Conservation (phyloP, 2,329 filamentous ascomycete species). For the Fusarium sarcochroum region DNA sequence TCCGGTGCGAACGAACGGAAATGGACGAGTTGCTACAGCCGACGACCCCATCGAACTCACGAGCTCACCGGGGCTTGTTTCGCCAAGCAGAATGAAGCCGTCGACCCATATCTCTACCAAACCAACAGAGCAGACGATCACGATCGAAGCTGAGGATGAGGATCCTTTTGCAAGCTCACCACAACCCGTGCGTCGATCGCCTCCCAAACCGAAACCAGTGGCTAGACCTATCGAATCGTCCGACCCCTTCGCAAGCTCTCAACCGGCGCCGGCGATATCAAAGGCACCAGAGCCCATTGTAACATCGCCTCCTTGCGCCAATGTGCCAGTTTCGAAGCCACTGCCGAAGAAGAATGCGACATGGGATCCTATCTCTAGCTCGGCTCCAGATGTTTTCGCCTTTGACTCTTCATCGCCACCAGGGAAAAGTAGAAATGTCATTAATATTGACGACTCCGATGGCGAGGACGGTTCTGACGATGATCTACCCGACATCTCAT, state of each 20-base stretch:
- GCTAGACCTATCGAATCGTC: slow-evolving; percentile 35
- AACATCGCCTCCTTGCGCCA: slow-evolving; percentile 12
- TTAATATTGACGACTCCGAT: slow-evolving; percentile 56
- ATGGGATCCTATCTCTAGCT: slow-evolving; percentile 69
- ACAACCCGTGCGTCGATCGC: slow-evolving; percentile 11
- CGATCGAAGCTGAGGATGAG: slow-evolving; percentile 32
- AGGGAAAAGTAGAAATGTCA: slow-evolving; percentile 44
- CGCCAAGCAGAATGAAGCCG: slow-evolving; percentile 1
- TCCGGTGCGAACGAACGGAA: slow-evolving; percentile 15
- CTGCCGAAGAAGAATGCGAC: slow-evolving; percentile 35
- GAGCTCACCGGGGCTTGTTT: slow-evolving; percentile 51
- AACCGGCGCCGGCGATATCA: not conserved
- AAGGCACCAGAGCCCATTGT: slow-evolving; percentile 18
- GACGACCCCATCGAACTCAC: slow-evolving; percentile 55
- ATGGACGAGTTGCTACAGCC: not conserved
- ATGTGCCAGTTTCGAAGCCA: slow-evolving; percentile 8
- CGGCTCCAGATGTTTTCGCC: slow-evolving; percentile 58
- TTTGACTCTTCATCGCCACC: slow-evolving; percentile 38
- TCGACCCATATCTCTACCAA: not conserved
- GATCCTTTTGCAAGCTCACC: slow-evolving; percentile 57
- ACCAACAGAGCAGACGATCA: not conserved
- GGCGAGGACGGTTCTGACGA: slow-evolving; percentile 56
- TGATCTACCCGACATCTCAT: slow-evolving; percentile 64
- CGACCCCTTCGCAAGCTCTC: slow-evolving; percentile 40
- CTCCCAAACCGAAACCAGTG: not conserved